Evolutionary conservation across 768 basidiomycete genomes (phyloP), one percentile per base, ranked within the genome.

Genomic region (Tylopilus sp.): DNA sequence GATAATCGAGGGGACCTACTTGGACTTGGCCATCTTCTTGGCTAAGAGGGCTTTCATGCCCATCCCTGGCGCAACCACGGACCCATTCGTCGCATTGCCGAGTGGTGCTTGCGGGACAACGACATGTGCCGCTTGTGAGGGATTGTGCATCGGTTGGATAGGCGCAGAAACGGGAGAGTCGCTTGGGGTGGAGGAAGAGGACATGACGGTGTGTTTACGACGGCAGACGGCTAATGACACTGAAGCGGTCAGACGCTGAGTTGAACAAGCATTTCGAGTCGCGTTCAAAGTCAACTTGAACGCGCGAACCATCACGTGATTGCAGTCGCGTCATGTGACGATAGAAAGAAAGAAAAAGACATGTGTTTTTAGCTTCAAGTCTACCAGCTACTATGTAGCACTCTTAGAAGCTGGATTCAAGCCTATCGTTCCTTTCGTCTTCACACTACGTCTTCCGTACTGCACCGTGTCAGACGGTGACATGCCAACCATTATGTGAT

Each of bases 31-130:
- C 80, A 98, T 80, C 75, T 85, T 91, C 79, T 97, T 98, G 11
- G 90, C 91, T 21, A 99, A 71, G 35, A 99, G 78, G 1, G 95
- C 93, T 68, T 92, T 97, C 45, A 88, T 86, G 15, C 92, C 94
- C 79, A 93, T 80, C 30, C 86, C 86, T 28, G 79, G 81, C 13
- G 74, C 81, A 53, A 78, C 82, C 25, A 67, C 73, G 21, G 77
- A 70, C 15, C 75, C 76, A 49, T 78, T 79, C 30, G 78, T 77
- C 11, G 78, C 65, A 57, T 85, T 90, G 13, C 88, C 88, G 5
- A 92, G 75, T 6, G 88, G 88, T 25, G 87, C 89, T 62, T 91
- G 85, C 1, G 91, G 89, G 13, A 87, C 77, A 40, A 85, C 82
- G 57, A 92, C 73, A 52, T 83, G 80, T 2, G 91, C 91, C 36